These are phyloP conservation scores for Arthrobotrys iridis DNA, from an alignment of 2,329 filamentous ascomycete genomes.

Conservation along the genomic window DNA sequence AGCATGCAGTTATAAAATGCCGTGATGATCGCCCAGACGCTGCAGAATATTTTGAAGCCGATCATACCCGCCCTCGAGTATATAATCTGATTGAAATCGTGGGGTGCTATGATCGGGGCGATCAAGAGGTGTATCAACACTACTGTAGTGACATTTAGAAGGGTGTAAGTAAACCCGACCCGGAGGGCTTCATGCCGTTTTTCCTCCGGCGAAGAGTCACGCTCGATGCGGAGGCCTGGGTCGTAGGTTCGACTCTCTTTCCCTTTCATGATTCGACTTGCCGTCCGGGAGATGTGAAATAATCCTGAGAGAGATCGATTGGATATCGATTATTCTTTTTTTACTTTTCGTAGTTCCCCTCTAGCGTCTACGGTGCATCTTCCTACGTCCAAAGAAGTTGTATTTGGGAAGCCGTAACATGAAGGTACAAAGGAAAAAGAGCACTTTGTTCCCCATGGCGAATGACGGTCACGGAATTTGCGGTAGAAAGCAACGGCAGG, in stretches of 20 bases:
- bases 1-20: conserved; percentile 43
- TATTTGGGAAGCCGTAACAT: conserved; percentile 15
- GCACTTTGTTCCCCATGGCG: conserved; percentile 20
- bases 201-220: conserved; percentile 32
- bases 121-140: conserved; percentile 28
- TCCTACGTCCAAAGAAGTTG: conserved; percentile 13
- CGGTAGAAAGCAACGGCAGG: not conserved
- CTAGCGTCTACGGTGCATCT: not conserved
- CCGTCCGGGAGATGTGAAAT: not conserved
- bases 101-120: conserved; percentile 26
- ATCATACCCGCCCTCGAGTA: not conserved
- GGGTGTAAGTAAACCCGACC: conserved; percentile 18
- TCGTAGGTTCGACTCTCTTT: not conserved
- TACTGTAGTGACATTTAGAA: conserved; percentile 31
- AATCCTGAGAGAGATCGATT: no score
- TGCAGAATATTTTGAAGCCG: conserved; percentile 31
- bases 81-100: conserved; percentile 6
- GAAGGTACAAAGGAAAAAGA: conserved; percentile 27
- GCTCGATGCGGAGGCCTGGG: conserved; percentile 24
- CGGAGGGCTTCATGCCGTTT: conserved; percentile 33
- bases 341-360: not conserved
- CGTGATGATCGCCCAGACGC: conserved; percentile 24
- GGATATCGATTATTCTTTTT: not conserved
- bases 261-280: not conserved
- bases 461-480: not conserved